Base-by-base conservation (phyloP, 78 protist species). In the Dictyostelium brefeldianum region DNA sequence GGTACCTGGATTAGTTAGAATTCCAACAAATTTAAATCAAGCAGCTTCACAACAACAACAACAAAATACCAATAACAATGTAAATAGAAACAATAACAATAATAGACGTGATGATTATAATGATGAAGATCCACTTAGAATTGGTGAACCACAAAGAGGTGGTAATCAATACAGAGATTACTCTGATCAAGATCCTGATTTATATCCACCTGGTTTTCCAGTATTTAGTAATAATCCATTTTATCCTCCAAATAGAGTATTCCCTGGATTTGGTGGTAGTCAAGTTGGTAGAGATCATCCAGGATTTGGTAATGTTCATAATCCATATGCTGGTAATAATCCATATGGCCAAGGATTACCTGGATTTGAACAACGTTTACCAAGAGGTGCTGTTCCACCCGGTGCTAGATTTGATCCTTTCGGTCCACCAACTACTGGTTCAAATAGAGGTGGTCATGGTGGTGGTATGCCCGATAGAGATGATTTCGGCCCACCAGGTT, bases 331-430 rank as follows among this genome's bases (percentile, higher is more conserved):
- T 17, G 71, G 51, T 3, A 71, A 75, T 29, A 51, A 59, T 51
- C 20, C 62, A 17, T 29, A 12, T 57, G 78, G 70, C 9, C 8
- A 15, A 29, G 90, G 75, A 29, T 56, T 69, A 22, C 80, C 80
- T 56, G 59, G 65, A 0, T 82, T 50, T 70, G 78, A 57, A 22
- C 79, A 70, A 50, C 27, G 78, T 25, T 15, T 85, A 9, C 92
- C 92, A 41, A 31, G 80, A 22, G 92, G 92, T 43, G 82, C 92
- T 2, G 92, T 85, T n/a, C 92, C 92, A 59, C 83, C 82, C 22
- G 92, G 92, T 46, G 92, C 92, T 75, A 54, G 92, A 47, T 85
- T 85, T 15, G 92, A 85, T 62, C 92, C 92, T 56, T 85, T 85
- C 29, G 92, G 92, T 50, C 92, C 92, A 43, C 92, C 71, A 57